A percentile compares a stretch with the other conserved stretches of the same genome.
Conservation (phyloP, 2,329 filamentous ascomycete species). For the Neurospora sp. region DNA sequence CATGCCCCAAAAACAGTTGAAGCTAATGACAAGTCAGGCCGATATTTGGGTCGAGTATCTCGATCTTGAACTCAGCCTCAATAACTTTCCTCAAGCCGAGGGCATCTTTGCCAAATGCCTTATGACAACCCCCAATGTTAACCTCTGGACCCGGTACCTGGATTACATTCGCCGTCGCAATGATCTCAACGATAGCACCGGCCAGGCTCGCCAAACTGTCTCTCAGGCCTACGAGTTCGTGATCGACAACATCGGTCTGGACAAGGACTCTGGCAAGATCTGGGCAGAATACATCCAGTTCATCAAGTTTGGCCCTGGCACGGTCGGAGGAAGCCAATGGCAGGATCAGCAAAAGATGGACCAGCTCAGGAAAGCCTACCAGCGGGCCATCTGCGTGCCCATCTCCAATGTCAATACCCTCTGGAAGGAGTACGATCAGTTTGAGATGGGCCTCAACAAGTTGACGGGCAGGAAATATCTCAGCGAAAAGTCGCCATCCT, state of each 20-base stretch:
- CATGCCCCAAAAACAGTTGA: conserved; percentile 3
- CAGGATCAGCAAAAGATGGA: conserved; percentile 99
- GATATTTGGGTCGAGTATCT: conserved; percentile 86
- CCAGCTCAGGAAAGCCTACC: conserved; percentile 80
- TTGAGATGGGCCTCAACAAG: conserved; percentile 91
- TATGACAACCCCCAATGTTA: conserved; percentile 68
- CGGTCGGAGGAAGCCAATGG: conserved; percentile 78
- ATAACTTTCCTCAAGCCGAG: conserved; percentile 73
- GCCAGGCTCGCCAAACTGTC: conserved; percentile 68
- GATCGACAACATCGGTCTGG: conserved; percentile 78
- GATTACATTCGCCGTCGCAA: conserved; percentile 91
- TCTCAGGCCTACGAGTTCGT: conserved; percentile 88
- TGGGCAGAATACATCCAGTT: conserved; percentile 97
- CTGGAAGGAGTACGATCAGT: conserved; percentile 97
- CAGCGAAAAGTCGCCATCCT: conserved; percentile 82
- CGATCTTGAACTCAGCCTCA: conserved; percentile 79
- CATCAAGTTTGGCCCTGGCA: conserved; percentile 77
- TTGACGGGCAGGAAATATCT: conserved; percentile 88
- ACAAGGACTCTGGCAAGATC: conserved; percentile 79
- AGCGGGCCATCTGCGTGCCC: conserved; percentile 79
- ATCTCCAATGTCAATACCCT: conserved; percentile 72
- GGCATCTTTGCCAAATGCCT: conserved; percentile 75
- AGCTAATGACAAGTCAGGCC: conserved; percentile 52
- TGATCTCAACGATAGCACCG: conserved; percentile 73
- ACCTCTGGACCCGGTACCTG: conserved; percentile 86